phyloP scores from a whole-genome alignment of 2,329 filamentous ascomycete species.

The Cytospora leucostoma region DNA sequence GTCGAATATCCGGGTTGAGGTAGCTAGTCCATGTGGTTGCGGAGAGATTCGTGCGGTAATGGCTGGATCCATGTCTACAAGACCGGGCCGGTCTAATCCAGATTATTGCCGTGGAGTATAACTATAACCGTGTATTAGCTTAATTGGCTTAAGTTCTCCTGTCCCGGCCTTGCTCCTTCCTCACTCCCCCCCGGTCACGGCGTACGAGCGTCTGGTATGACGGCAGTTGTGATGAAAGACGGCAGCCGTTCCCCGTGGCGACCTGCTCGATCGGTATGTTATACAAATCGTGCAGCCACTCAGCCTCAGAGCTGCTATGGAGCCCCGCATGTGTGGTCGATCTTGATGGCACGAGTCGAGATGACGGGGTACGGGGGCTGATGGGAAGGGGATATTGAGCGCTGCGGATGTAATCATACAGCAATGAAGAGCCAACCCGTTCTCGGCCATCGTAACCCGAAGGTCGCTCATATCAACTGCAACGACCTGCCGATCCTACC shows the following conservation, averaged over 20 bases:
- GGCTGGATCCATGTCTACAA: background rate
- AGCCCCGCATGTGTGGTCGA: background rate
- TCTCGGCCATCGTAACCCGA: background rate
- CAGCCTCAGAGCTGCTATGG: background rate
- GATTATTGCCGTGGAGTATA: constrained; percentile 9
- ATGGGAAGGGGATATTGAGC: background rate
- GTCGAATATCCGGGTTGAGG: background rate
- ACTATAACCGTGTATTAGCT: background rate
- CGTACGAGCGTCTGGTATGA: background rate
- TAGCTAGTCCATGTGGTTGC: background rate
- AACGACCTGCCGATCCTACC: background rate
- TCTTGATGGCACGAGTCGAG: constrained; percentile 1
- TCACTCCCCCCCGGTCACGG: constrained; percentile 5
- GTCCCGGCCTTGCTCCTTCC: background rate
- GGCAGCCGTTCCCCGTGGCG: constrained; percentile 10
- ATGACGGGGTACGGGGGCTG: background rate
- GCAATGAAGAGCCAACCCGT: constrained; percentile 5
- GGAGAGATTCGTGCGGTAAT: background rate
- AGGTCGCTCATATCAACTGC: background rate
- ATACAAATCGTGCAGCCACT: constrained; percentile 5
- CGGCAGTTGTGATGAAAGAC: constrained; percentile 8
- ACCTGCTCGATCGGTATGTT: constrained; percentile 13
- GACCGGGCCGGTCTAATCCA: background rate
- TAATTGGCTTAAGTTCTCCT: background rate
- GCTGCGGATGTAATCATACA: background rate